phyloP scores from a whole-genome alignment of 805 yeast species.

The Schizosaccharomyces japonicus region DNA sequence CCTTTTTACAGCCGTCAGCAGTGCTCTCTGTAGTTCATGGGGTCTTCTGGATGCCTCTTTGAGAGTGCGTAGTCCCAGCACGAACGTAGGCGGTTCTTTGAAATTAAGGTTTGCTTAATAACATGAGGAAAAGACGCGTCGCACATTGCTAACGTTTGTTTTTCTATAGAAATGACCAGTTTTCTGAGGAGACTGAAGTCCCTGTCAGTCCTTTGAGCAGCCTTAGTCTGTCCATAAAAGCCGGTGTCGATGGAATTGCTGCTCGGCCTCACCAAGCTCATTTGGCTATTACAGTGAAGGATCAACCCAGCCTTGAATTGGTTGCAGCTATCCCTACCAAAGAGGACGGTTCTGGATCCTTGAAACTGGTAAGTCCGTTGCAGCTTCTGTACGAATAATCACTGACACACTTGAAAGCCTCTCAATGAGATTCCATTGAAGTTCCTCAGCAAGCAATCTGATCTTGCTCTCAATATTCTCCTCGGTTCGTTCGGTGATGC shows the following conservation, averaged over 20 bases:
- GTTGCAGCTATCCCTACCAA: neutral
- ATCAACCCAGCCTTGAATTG: neutral
- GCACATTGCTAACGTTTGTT: no score
- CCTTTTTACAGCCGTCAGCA: neutral
- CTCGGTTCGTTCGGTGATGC: slow-evolving; percentile 2
- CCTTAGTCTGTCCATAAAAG: no score
- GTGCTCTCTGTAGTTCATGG: neutral
- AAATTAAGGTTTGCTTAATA: no score
- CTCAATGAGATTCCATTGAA: neutral
- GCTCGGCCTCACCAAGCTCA: slow-evolving; percentile 2
- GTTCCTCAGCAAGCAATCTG: neutral
- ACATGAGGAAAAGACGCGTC: no score
- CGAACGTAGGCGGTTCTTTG: no score
- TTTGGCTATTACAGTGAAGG: neutral
- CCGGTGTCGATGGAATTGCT: neutral
- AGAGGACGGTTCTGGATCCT: neutral
- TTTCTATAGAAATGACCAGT: no score
- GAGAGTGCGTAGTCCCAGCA: neutral
- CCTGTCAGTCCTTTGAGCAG: no score
- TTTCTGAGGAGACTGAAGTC: no score
- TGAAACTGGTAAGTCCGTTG: neutral
- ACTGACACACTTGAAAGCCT: neutral
- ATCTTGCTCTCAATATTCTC: neutral
- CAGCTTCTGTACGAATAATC: neutral
- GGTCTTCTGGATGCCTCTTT: neutral